phyloP scores from a whole-genome alignment of 2,329 filamentous ascomycete genomes.

The Raffaelea ambrosiae region DNA sequence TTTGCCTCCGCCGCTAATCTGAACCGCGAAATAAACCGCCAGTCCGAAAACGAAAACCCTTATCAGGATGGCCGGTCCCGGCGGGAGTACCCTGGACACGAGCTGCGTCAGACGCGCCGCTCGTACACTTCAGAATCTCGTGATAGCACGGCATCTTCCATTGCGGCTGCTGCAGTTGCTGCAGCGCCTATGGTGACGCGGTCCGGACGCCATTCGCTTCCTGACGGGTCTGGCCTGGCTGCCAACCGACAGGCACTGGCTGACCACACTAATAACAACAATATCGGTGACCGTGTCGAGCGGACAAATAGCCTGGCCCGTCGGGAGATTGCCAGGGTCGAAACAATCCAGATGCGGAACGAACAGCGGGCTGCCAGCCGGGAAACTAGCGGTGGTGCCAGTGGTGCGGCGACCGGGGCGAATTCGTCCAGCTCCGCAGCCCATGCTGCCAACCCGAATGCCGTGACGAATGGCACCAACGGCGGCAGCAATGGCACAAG shows the following conservation, averaged over 20 bases:
- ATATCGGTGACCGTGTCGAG: constrained; percentile 27
- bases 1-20: constrained; percentile 12
- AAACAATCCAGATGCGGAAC: constrained; percentile 41
- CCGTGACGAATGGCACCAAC: not conserved
- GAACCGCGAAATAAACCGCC: constrained; percentile 6
- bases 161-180: constrained; percentile 2
- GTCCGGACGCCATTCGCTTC: constrained; percentile 22
- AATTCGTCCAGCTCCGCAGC: too few species aligned
- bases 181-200: constrained; percentile 5
- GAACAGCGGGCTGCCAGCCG: constrained; percentile 39
- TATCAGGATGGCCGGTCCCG: constrained; percentile 2
- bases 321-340: constrained; percentile 43
- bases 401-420: not conserved
- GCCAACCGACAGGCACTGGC: constrained; percentile 21
- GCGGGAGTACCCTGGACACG: constrained; percentile 22
- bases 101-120: constrained; percentile 36
- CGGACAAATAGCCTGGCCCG: constrained; percentile 40
- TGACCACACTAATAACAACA: not conserved
- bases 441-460: not conserved
- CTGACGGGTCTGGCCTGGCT: constrained; percentile 21
- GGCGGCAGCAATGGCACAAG: constrained; percentile 10
- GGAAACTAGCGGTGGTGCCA: constrained; percentile 15
- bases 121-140: constrained; percentile 15
- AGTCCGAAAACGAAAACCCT: constrained; percentile 8
- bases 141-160: constrained; percentile 17